These are phyloP conservation scores for Verticillium klebahnii DNA, from an alignment of 2,329 filamentous ascomycete species.

Conservation along the genomic window DNA sequence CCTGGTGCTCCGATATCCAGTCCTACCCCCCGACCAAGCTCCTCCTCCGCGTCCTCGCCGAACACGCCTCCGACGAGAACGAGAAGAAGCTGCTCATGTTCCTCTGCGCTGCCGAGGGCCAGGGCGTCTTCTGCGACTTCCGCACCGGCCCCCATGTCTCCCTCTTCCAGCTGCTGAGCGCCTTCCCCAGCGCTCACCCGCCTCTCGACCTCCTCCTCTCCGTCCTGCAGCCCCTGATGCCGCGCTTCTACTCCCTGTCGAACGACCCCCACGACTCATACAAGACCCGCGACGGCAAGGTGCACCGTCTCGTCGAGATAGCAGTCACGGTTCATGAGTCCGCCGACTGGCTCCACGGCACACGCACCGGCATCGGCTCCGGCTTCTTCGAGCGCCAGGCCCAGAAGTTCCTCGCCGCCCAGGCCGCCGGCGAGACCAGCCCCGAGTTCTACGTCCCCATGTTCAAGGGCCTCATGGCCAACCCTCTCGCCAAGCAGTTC, in stretches of 20 bases:
- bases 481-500: slow-evolving; percentile 88
- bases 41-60: slow-evolving; percentile 78
- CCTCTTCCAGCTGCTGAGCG: slow-evolving; percentile 77
- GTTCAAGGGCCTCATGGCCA: slow-evolving; percentile 98
- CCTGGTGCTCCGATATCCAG: slow-evolving; percentile 93
- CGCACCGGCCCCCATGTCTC: slow-evolving; percentile 85
- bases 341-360: slow-evolving; percentile 68
- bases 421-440: slow-evolving; percentile 51
- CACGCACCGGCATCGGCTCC: slow-evolving; percentile 80
- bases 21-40: slow-evolving; percentile 88
- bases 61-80: slow-evolving; percentile 72
- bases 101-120: slow-evolving; percentile 84
- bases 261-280: slow-evolving; percentile 85
- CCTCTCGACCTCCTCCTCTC: slow-evolving; percentile 79
- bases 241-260: slow-evolving; percentile 95
- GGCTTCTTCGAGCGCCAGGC: slow-evolving; percentile 91
- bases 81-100: slow-evolving; percentile 88
- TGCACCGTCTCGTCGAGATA: slow-evolving; percentile 82
- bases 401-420: slow-evolving; percentile 62
- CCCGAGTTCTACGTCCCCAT: slow-evolving; percentile 78
- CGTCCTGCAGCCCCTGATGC: slow-evolving; percentile 84
- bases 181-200: slow-evolving; percentile 88
- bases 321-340: slow-evolving; percentile 95
- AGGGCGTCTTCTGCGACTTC: slow-evolving; percentile 90
- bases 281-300: slow-evolving; percentile 61